Evolutionary conservation across 148 eudicot species (phyloP), one percentile per base, ranked within the genome.

Genomic region (Cornus controversa): DNA sequence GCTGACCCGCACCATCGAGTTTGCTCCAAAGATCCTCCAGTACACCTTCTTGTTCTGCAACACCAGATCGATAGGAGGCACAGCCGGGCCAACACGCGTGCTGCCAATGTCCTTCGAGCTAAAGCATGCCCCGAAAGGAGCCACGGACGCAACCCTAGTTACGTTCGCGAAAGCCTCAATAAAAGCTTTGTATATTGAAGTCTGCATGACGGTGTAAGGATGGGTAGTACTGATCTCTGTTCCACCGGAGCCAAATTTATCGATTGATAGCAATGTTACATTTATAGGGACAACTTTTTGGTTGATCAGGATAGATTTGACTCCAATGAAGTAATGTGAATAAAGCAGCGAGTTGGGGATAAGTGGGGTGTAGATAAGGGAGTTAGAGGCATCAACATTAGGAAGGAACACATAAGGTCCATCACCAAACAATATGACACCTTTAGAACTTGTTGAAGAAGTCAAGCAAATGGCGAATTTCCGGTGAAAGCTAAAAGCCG

Each of bases 341-440:
- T 83, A 68, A 29, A 87, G 28, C 14, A 77, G 68, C 15, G 70
- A 73, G 64, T 88, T 79, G 13, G 47, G n/a, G 4, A 93, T 14
- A 0, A 94, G 80, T 5, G 89, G 86, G 4, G 93, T 94, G 86
- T 86, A 89, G 1, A 64, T n/a, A 23, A 93, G 88, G 0, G 62
- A 25, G 8, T 67, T 64, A 11, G 91, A 81, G 60, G 69, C 70
- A 42, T 87, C 87, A 6, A 75, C 26, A 7, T 79, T 82, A 0
- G 85, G 86, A n/a, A 73, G 78, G n/a, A 91, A 75, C 16, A n/a
- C 65, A 27, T 89, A 90, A 8, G 90, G 89, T 1, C 82, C 83
- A 16, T 84, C 79, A 0, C 94, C 97, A 13, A 86, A 64, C 68
- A 90, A 76, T 14, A 86, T n/a, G 10, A 83, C 71, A 25, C 87